Percentiles rank a stretch among this genome's conserved stretches.
These are phyloP conservation scores for Sporothrix brunneoviolacea DNA, from an alignment of 2,329 filamentous ascomycete genomes.

Conservation along the genomic window DNA sequence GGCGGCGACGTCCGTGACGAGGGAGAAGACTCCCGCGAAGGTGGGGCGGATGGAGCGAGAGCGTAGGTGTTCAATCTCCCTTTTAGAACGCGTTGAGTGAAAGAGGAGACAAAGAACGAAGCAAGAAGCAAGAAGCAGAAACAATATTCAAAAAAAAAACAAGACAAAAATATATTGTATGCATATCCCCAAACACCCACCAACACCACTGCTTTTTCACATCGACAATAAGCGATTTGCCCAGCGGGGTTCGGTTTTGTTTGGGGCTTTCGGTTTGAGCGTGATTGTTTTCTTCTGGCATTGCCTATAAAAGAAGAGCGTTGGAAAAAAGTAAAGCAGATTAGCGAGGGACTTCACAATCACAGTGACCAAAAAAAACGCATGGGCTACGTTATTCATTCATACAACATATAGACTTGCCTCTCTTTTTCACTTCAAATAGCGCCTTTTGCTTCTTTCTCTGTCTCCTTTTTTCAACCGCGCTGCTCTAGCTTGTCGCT, in stretches of 20 bases:
- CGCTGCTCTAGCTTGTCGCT: background rate
- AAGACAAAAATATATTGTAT: constrained; percentile 7
- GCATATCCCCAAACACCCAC: background rate
- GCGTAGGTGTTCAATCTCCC: constrained; percentile 73
- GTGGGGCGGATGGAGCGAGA: constrained; percentile 94
- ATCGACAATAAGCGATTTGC: no score
- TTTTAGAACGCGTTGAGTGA: constrained; percentile 14
- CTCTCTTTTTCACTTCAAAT: no score
- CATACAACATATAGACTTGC: no score
- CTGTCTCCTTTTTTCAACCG: background rate
- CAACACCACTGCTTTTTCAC: no score
- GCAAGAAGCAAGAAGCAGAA: background rate
- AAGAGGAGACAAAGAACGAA: background rate
- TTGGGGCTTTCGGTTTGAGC: no score
- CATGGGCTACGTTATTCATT: no score
- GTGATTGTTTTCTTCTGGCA: no score
- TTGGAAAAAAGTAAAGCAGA: background rate
- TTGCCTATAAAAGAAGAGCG: background rate
- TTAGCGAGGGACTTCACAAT: no score
- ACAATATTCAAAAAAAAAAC: background rate
- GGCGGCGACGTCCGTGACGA: constrained; percentile 89
- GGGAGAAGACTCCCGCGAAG: constrained; percentile 80
- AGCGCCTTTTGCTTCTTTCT: background rate
- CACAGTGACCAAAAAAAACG: no score
- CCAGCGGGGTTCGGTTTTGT: no score